Evolutionary conservation across 495 filamentous ascomycete genomes (phyloP).

Genomic region (Xylaria grammica): DNA sequence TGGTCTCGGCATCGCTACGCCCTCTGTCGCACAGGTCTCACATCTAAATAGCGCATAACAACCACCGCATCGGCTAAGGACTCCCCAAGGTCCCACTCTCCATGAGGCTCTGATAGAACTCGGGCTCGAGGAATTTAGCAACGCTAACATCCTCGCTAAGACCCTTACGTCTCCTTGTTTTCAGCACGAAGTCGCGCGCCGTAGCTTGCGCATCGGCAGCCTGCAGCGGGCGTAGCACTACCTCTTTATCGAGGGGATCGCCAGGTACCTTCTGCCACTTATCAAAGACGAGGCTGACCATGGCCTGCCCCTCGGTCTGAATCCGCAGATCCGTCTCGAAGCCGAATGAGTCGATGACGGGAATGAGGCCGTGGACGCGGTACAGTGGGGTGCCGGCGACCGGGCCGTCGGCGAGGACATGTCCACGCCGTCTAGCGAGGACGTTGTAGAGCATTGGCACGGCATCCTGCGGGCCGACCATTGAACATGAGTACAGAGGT

Average conservation of each 20-base stretch:
- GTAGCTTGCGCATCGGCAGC: slow-evolving; percentile 85
- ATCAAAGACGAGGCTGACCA: slow-evolving; percentile 91
- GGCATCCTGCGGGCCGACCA: slow-evolving; percentile 91
- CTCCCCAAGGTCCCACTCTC: slow-evolving; percentile 82
- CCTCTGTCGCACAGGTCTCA: no score
- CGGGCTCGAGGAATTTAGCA: slow-evolving; percentile 92
- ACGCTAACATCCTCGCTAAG: slow-evolving; percentile 94
- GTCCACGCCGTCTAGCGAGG: slow-evolving; percentile 83
- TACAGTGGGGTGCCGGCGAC: slow-evolving; percentile 97
- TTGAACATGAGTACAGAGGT: slow-evolving; percentile 87
- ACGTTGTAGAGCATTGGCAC: slow-evolving; percentile 90
- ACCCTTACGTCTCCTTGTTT: slow-evolving; percentile 92
- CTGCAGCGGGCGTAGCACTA: slow-evolving; percentile 81
- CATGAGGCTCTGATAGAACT: slow-evolving; percentile 85
- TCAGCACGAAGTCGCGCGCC: slow-evolving; percentile 93
- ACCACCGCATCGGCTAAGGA: slow-evolving; percentile 20
- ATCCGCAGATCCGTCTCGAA: slow-evolving; percentile 97
- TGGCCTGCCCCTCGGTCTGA: slow-evolving; percentile 91
- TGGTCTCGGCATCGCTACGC: no score
- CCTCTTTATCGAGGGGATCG: slow-evolving; percentile 88
- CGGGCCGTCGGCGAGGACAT: slow-evolving; percentile 90
- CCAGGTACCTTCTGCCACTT: slow-evolving; percentile 94
- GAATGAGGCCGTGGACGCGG: slow-evolving; percentile 84
- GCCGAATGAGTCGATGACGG: slow-evolving; percentile 95
- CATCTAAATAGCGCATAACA: not conserved